Evolutionary conservation across 2,329 filamentous ascomycete genomes (phyloP), one percentile per base, ranked within the genome.

Genomic region (Arthrobotrys entomopaga): DNA sequence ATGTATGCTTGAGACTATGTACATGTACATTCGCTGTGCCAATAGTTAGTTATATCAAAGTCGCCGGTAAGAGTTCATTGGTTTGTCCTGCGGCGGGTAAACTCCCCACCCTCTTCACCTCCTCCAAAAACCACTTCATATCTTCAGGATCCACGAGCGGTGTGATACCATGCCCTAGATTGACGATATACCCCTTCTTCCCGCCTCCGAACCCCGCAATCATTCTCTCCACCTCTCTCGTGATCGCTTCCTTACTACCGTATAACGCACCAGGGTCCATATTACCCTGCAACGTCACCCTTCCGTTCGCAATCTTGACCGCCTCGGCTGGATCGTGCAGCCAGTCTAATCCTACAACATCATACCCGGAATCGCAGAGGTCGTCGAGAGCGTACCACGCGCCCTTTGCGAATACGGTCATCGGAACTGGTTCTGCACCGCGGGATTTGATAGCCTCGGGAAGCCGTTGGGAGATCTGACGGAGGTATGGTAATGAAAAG

Each of bases 391-490:
- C 92, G 82, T 96, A 95, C 91, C 95, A 98, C 10, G 95, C 94
- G 10, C 95, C 95, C 84, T 99, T 99, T 40, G 95, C 93, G 82
- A 99, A 99, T 22, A 98, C 93, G 3, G 93, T 96, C 93, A 98
- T 97, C 2, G 95, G 95, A 2, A 99, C 94, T 10, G 84, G 85
- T 69, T 93, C 91, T n/a, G 60, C 94, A 83, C 89, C 89, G 80
- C 96, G 85, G 80, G 91, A 90, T 78, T 87, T 84, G 67, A 98
- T 83, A 74, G 88, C 89, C 78, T 84, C 85, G 0, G 94, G 94
- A 2, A 99, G 86, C 77, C 93, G 87, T 77, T 90, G 85, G 10
- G 93, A 89, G 78, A 99, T 98, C 80, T 93, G 89, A 49, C 87
- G 87, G 61, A 99, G 86, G 80, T 94, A 97, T 0, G 95, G 95